phyloP scores from a whole-genome alignment of 164 flowering plant genomes.

The Paratinospora sagittata region DNA sequence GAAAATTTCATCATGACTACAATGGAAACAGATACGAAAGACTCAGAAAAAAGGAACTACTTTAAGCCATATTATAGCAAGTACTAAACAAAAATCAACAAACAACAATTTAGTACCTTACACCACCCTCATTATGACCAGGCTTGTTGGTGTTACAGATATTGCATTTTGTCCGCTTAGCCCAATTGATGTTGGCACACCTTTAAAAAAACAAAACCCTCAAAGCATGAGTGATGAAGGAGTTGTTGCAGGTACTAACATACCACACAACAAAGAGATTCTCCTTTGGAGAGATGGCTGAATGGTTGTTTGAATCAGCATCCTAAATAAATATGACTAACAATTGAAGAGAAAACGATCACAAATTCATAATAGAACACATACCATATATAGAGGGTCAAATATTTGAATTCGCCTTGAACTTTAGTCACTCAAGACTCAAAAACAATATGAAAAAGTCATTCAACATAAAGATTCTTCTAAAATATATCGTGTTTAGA shows the following conservation, averaged over 20 bases:
- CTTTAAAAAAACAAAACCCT: conserved; percentile 23
- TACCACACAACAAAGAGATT: background rate
- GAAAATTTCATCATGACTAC: background rate
- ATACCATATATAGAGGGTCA: background rate
- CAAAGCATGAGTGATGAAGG: background rate
- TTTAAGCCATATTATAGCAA: background rate
- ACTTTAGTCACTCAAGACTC: background rate
- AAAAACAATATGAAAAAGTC: background rate
- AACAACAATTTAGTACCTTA: conserved; percentile 47
- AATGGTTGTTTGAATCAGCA: background rate
- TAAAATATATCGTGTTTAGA: too few relatives aligned
- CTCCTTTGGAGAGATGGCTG: too few relatives aligned
- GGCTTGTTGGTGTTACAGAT: conserved; percentile 97
- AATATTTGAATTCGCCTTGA: background rate
- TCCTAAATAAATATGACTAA: background rate
- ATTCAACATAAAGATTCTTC: too few relatives aligned
- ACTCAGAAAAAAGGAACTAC: background rate
- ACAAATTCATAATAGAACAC: background rate
- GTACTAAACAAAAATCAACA: background rate
- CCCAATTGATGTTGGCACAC: conserved; percentile 99
- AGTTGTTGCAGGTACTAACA: background rate
- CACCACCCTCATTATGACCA: conserved; percentile 90
- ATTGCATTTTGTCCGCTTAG: conserved; percentile 90
- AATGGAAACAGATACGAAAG: background rate
- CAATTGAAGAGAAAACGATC: background rate